phyloP scores from a whole-genome alignment of 1,284 basidiomycete species.

The Sporisorium sorghi region DNA sequence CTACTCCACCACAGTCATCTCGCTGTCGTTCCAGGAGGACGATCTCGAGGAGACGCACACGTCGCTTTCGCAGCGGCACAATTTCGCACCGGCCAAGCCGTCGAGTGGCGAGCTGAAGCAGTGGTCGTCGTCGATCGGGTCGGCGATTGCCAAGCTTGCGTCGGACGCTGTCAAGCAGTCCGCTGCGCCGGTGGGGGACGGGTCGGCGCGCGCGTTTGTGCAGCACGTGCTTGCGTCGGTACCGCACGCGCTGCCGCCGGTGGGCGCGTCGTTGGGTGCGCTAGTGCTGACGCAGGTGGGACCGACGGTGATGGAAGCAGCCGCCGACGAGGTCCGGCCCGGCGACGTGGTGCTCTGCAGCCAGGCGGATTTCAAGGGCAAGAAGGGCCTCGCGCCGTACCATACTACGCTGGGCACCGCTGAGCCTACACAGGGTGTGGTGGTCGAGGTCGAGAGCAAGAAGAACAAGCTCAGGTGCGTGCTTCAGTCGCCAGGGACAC shows the following conservation, averaged over 20 bases:
- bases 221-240: slow-evolving; percentile 76
- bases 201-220: slow-evolving; percentile 82
- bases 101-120: slow-evolving; percentile 76
- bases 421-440: slow-evolving; percentile 79
- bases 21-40: slow-evolving; percentile 50
- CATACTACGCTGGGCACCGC: slow-evolving; percentile 75
- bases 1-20: slow-evolving; percentile 54
- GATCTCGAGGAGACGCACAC: slow-evolving; percentile 53
- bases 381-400: slow-evolving; percentile 81
- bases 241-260: slow-evolving; percentile 72
- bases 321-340: slow-evolving; percentile 81
- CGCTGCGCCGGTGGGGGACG: slow-evolving; percentile 79
- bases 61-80: slow-evolving; percentile 41
- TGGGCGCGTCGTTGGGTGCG: slow-evolving; percentile 53
- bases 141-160: slow-evolving; percentile 75
- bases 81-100: slow-evolving; percentile 50
- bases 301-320: slow-evolving; percentile 76
- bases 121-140: slow-evolving; percentile 80
- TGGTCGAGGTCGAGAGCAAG: slow-evolving; percentile 76
- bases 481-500: slow-evolving; percentile 75
- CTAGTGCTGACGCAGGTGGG: slow-evolving; percentile 74
- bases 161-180: slow-evolving; percentile 77
- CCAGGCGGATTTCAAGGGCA: slow-evolving; percentile 86
- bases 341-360: slow-evolving; percentile 83
- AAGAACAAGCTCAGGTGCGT: slow-evolving; percentile 57